Percentiles rank a stretch among this genome's conserved stretches.
Evolutionary conservation across 106 monocot species (phyloP).

Genomic region (Agapanthus africanus): DNA sequence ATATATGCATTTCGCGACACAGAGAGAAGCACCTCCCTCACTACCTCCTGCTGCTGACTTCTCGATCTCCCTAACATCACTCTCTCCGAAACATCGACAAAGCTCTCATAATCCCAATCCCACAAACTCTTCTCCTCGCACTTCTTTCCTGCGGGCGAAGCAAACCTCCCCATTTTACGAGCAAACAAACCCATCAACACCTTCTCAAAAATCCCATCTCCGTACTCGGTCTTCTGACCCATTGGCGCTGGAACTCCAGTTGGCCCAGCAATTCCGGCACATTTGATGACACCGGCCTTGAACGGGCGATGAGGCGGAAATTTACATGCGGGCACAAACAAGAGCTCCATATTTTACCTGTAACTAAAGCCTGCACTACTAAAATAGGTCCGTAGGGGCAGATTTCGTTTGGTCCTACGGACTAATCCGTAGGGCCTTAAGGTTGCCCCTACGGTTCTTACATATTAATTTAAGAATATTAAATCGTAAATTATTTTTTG

Average conservation of each 20-base stretch:
- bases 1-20: too few species aligned
- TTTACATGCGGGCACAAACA: slow-evolving; percentile 11
- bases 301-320: background rate
- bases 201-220: slow-evolving; percentile 5
- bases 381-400: too few species aligned
- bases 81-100: slow-evolving; percentile 76
- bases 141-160: slow-evolving; percentile 8
- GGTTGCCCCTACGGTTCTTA: too few species aligned
- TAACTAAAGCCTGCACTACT: too few species aligned
- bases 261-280: slow-evolving; percentile 51
- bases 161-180: slow-evolving; percentile 90
- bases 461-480: too few species aligned
- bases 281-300: slow-evolving; percentile 11
- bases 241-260: slow-evolving; percentile 77
- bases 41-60: slow-evolving; percentile 84
- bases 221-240: slow-evolving; percentile 71
- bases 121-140: slow-evolving; percentile 24
- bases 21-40: slow-evolving; percentile 83
- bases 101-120: slow-evolving; percentile 88
- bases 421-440: too few species aligned
- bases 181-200: slow-evolving; percentile 73
- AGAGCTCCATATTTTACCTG: slow-evolving; percentile 31
- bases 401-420: too few species aligned
- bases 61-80: slow-evolving; percentile 69
- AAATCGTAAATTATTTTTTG: too few species aligned